Conservation (phyloP, 306 rosid species). For the Dryas drummondii region DNA sequence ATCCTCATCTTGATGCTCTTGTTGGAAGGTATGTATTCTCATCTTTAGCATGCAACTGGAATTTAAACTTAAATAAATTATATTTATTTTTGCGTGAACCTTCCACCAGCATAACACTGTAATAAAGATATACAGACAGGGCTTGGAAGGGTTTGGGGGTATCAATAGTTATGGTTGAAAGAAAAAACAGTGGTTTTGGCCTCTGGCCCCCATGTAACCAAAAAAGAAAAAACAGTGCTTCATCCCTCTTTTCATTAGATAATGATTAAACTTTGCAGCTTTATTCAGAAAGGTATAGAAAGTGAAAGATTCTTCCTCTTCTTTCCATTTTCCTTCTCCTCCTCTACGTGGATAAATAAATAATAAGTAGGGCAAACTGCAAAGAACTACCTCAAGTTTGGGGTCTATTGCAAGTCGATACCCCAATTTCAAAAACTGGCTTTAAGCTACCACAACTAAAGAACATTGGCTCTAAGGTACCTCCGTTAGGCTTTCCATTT, state of each 20-base stretch:
- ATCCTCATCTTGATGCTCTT: slow-evolving; percentile 50
- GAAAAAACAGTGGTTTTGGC: neutral
- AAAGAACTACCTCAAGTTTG: too few relatives aligned
- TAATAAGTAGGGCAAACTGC: too few relatives aligned
- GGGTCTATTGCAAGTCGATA: too few relatives aligned
- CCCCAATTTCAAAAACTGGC: too few relatives aligned
- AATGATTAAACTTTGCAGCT: neutral
- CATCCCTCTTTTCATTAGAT: neutral
- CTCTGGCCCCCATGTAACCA: neutral
- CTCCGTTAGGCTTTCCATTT: too few relatives aligned
- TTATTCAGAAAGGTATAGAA: neutral
- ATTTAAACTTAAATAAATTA: neutral
- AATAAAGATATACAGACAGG: neutral
- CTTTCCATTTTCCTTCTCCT: neutral
- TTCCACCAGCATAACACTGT: neutral
- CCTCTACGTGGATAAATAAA: too few relatives aligned
- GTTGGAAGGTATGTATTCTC: slow-evolving; percentile 44
- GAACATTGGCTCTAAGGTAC: too few relatives aligned
- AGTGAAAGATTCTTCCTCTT: neutral
- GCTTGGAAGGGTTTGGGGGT: neutral
- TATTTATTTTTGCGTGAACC: neutral
- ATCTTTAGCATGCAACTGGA: neutral
- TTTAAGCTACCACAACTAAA: too few relatives aligned
- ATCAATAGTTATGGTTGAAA: neutral
- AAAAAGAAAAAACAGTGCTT: neutral